Base-by-base conservation (phyloP, 2,329 filamentous ascomycete genomes). In the Neonectria sp. region DNA sequence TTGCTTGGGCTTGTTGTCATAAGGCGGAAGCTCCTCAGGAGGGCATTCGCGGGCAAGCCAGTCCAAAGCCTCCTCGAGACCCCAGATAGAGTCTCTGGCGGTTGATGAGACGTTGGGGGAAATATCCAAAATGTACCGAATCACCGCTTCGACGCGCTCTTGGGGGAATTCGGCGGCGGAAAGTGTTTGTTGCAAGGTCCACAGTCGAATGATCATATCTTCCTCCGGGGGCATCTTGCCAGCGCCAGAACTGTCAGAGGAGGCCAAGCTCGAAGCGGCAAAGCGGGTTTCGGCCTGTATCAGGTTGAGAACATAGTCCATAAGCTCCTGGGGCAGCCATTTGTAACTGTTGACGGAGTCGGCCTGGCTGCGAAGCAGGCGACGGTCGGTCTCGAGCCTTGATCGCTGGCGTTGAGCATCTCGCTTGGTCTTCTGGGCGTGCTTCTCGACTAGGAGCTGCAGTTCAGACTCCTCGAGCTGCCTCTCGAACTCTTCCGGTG, bases 381-480 rank as follows among this genome's bases (percentile, higher is more conserved):
- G 91, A 63, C 92, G 90, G 78, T 98, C 96, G 6, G 94, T 97
- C 77, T 97, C 93, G 35, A 97, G 86, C 72, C 93, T 92, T 25
- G 88, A 85, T 68, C 91, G 90, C 78, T 97, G 94, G 24, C 95
- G 91, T 70, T 88, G 85, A 17, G 92, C 91, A 81, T 98, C 95
- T 75, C 92, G 91, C 73, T 92, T 92, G 68, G 92, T 91, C 80
- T 95, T 97, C 46, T 88, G 83, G 0, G 92, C 91, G 80, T 95
- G 85, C 77, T 95, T 96, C 70, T 98, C 95, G 17, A 98, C 92
- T 6, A 98, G 83, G 25, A 93, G 83, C 79, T 98, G 95, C 43
- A 99, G 85, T 75, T 97, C 94, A n/a, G 94, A 92, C 75, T 95
- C 92, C 79, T 98, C 94, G 17, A 98, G 88, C 75, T 97, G 94